Evolutionary conservation across 2,329 filamentous ascomycete genomes (phyloP).

Genomic region (Ophiocordyceps sinensis): DNA sequence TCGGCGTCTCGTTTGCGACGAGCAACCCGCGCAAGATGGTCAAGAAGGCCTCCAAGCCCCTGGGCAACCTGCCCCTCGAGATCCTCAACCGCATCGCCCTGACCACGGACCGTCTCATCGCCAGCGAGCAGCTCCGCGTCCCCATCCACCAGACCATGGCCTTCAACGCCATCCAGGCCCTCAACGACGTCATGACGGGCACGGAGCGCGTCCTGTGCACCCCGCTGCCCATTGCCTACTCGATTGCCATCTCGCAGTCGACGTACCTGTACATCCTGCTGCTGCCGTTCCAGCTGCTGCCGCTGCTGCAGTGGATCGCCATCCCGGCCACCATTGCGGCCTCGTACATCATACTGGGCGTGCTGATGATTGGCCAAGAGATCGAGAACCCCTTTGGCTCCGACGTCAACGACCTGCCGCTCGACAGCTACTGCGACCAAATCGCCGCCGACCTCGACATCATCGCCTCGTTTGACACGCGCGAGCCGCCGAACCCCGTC

Average conservation of each 20-base stretch:
- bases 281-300: constrained; percentile 66
- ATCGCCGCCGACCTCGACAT: constrained; percentile 61
- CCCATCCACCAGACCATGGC: constrained; percentile 45
- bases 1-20: constrained; percentile 62
- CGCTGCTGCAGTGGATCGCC: constrained; percentile 52
- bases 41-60: constrained; percentile 56
- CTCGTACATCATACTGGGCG: constrained; percentile 71
- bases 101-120: constrained; percentile 48
- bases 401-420: constrained; percentile 69
- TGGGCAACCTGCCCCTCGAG: constrained; percentile 75
- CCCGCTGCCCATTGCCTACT: constrained; percentile 69
- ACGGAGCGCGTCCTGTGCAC: constrained; percentile 71
- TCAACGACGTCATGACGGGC: constrained; percentile 60
- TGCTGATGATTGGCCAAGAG: constrained; percentile 60
- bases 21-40: constrained; percentile 67
- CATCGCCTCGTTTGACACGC: constrained; percentile 39
- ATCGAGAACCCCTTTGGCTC: constrained; percentile 77
- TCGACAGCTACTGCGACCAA: constrained; percentile 65
- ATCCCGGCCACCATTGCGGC: constrained; percentile 61
- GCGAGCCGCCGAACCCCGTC: constrained; percentile 13
- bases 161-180: constrained; percentile 42
- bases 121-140: constrained; percentile 38
- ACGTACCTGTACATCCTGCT: constrained; percentile 73
- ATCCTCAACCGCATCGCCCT: constrained; percentile 59
- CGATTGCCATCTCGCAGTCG: constrained; percentile 73